Percentiles rank a stretch among this genome's conserved stretches.
These are phyloP conservation scores for Artemisia annua DNA, from an alignment of 129 eudicot genomes.

Conservation along the genomic window DNA sequence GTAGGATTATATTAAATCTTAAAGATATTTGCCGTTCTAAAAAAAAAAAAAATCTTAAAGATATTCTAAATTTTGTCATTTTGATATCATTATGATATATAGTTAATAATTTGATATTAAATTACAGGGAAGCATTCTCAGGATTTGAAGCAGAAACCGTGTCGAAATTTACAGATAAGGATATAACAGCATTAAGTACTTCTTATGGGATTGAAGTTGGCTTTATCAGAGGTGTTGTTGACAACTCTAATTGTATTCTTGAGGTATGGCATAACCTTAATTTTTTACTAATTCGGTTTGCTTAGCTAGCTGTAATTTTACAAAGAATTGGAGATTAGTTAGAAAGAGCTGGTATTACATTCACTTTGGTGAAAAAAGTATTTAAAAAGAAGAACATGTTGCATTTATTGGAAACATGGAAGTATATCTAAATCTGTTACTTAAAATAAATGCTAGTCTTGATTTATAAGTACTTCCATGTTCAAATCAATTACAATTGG, in stretches of 20 bases:
- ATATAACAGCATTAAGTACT: constrained; percentile 42
- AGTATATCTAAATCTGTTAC: not conserved
- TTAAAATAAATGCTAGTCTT: not conserved
- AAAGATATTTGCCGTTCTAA: too few species aligned
- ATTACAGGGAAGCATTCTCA: constrained; percentile 68
- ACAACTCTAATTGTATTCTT: constrained; percentile 63
- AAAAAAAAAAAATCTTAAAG: too few species aligned
- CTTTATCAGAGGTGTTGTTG: constrained; percentile 56
- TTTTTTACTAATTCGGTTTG: not conserved
- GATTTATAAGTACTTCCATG: not conserved
- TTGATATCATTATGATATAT: not conserved
- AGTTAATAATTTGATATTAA: not conserved
- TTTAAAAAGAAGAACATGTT: not conserved
- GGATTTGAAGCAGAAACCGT: constrained; percentile 70
- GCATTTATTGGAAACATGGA: not conserved
- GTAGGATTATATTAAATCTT: too few species aligned
- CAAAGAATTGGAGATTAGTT: not conserved
- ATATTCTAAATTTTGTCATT: not conserved
- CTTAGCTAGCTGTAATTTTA: too few species aligned
- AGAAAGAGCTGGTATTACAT: not conserved
- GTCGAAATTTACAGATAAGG: constrained; percentile 53
- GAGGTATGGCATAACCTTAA: constrained; percentile 36
- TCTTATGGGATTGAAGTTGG: constrained; percentile 54
- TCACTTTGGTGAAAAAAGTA: not conserved
- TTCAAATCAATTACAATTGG: not conserved